Base-by-base conservation (phyloP, 1,284 basidiomycete species). In the Moniliophthora roreri region DNA sequence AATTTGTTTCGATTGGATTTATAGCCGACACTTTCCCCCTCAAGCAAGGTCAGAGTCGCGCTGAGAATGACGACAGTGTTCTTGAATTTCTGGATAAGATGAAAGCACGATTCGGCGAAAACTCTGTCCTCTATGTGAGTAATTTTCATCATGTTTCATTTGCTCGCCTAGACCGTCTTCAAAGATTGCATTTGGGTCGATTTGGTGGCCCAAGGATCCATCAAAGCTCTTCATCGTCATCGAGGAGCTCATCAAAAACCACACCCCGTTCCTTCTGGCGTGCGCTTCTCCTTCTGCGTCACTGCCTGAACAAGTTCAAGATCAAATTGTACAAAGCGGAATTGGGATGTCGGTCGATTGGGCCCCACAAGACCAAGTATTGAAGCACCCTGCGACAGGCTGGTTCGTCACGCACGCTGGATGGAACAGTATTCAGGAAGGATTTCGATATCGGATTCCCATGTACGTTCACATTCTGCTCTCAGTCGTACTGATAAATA, bases 371-470 rank as follows among this genome's bases (percentile, higher is more conserved):
- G 60, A 63, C 16, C 53, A 47, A 24, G 58, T 65, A 34, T 44
- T 63, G 9, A 58, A 49, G 6, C 62, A 65, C 48, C 59, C 55
- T 20, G 60, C 55, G 6, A 62, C 62, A 0, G 61, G 59, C 7
- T 63, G 62, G 62, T 65, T 63, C 48, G 38, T 64, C 18, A 62
- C 59, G 6, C 63, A 64, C 41, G 54, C 57, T 5, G 63, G 63
- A 57, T 51, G 10, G 62, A 63, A 39, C 53, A 61, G 23, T 58
- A 59, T 35, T 28, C 48, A 36, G 45, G 42, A 40, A 50, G 56
- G 13, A 32, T 58, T 50, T 34, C 28, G 39, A 13, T 40, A 55
- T 39, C 36, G 28, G 6, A 44, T 55, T 18, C 53, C 53, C 16
- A 16, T 51, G 53, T 51, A 11, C n/a, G 44, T 39, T 2, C 46